Conservation (phyloP, 768 basidiomycete genomes). For the Aureoboletus auriporus region DNA sequence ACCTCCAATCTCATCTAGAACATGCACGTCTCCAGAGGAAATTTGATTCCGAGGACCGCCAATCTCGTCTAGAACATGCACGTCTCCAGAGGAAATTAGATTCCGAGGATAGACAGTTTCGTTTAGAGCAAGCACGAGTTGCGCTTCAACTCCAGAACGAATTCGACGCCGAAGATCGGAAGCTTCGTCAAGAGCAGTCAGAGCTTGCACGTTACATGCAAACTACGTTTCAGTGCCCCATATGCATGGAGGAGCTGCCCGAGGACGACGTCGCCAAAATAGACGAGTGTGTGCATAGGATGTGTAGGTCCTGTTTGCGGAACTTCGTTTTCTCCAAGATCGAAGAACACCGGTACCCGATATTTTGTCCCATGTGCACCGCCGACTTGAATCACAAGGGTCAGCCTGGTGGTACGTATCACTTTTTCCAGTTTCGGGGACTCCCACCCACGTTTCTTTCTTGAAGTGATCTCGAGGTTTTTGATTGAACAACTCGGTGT, state of each 20-base stretch:
- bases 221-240: conserved; percentile 45
- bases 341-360: conserved; percentile 51
- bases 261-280: conserved; percentile 41
- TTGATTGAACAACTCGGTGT: conserved; percentile 46
- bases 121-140: conserved; percentile 4
- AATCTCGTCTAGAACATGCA: conserved; percentile 22
- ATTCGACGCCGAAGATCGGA: conserved; percentile 32
- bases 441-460: neutral
- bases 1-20: neutral
- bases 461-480: conserved; percentile 36
- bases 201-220: conserved; percentile 30
- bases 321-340: conserved; percentile 43
- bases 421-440: neutral
- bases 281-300: conserved; percentile 44
- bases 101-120: neutral
- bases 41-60: conserved; percentile 27
- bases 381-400: conserved; percentile 18
- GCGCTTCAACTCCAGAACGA: conserved; percentile 31
- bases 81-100: neutral
- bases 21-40: neutral
- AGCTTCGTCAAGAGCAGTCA: conserved; percentile 29
- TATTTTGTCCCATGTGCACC: conserved; percentile 57
- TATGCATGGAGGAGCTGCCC: conserved; percentile 51
- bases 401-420: conserved; percentile 32
- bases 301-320: conserved; percentile 53